These are phyloP conservation scores for Pleurotus citrinopileatus DNA, from an alignment of 768 basidiomycete species.

Conservation along the genomic window DNA sequence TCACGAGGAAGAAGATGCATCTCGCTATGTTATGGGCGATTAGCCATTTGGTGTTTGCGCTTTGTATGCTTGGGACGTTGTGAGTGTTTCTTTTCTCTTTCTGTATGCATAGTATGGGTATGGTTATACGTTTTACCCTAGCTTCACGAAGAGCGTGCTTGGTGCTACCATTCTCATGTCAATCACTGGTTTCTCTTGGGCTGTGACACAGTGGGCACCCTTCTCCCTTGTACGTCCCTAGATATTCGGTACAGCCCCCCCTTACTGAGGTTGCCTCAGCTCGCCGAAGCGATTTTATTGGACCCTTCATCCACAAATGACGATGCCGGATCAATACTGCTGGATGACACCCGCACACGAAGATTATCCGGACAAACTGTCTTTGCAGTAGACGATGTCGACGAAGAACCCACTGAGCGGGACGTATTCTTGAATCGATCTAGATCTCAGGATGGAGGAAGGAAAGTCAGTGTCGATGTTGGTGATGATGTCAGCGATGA, in stretches of 20 bases:
- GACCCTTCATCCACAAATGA: conserved; percentile 40
- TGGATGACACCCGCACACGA: conserved; percentile 42
- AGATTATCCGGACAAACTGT: neutral
- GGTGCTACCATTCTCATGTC: conserved; percentile 77
- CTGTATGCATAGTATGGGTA: neutral
- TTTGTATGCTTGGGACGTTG: conserved; percentile 82
- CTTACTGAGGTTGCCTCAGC: conserved; percentile 33
- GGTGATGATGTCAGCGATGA: conserved; percentile 10
- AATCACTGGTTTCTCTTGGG: conserved; percentile 89
- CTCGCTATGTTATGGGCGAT: conserved; percentile 75
- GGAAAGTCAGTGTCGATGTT: conserved; percentile 20
- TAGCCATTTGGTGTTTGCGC: conserved; percentile 70
- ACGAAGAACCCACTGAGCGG: conserved; percentile 24
- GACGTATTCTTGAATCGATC: conserved; percentile 22
- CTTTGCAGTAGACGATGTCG: conserved; percentile 5
- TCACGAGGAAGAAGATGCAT: conserved; percentile 50
- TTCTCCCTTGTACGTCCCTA: conserved; percentile 69
- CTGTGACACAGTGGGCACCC: conserved; percentile 89
- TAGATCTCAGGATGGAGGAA: conserved; percentile 21
- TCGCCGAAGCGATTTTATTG: conserved; percentile 83
- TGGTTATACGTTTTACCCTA: conserved; percentile 26
- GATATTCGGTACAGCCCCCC: neutral
- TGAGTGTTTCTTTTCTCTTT: conserved; percentile 52
- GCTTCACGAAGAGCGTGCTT: conserved; percentile 65
- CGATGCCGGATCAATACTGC: conserved; percentile 36